Conservation (phyloP, 148 eudicot species). For the Cornus controversa region DNA sequence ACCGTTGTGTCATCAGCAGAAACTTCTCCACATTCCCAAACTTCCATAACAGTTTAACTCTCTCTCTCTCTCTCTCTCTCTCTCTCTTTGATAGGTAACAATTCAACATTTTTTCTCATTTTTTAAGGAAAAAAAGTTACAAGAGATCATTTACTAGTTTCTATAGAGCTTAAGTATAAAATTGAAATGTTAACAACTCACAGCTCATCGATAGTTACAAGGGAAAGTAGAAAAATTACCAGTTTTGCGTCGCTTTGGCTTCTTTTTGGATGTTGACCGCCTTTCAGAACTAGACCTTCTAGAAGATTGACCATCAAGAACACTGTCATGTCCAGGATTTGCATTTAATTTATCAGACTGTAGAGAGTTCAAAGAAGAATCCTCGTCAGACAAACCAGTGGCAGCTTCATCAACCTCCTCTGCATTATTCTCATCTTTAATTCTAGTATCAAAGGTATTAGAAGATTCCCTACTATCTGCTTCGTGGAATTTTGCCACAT, state of each 20-base stretch:
- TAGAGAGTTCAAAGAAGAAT: constrained; percentile 32
- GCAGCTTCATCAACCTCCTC: constrained; percentile 44
- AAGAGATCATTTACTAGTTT: neutral
- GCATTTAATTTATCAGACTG: constrained; percentile 27
- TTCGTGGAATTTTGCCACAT: constrained; percentile 33
- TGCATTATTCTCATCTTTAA: constrained; percentile 25
- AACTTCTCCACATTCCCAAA: neutral
- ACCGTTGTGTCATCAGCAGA: neutral
- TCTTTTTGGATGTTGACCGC: constrained; percentile 52
- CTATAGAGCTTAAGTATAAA: neutral
- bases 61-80: too few species aligned
- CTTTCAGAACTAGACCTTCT: constrained; percentile 41
- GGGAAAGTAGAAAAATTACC: constrained; percentile 31
- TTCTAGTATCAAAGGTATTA: constrained; percentile 19
- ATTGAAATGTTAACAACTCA: neutral
- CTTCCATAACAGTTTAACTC: neutral
- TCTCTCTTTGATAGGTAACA: too few species aligned
- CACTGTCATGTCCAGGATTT: constrained; percentile 33
- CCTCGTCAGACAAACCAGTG: constrained; percentile 26
- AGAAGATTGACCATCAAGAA: constrained; percentile 36
- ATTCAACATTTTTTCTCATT: too few species aligned
- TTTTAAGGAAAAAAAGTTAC: too few species aligned
- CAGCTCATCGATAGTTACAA: too few species aligned
- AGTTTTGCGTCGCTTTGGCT: constrained; percentile 54
- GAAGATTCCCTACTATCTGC: constrained; percentile 34